Percentiles rank a stretch among this genome's conserved stretches.
Evolutionary conservation across 2,329 filamentous ascomycete genomes (phyloP).

Genomic region (Colletotrichum coccodes): DNA sequence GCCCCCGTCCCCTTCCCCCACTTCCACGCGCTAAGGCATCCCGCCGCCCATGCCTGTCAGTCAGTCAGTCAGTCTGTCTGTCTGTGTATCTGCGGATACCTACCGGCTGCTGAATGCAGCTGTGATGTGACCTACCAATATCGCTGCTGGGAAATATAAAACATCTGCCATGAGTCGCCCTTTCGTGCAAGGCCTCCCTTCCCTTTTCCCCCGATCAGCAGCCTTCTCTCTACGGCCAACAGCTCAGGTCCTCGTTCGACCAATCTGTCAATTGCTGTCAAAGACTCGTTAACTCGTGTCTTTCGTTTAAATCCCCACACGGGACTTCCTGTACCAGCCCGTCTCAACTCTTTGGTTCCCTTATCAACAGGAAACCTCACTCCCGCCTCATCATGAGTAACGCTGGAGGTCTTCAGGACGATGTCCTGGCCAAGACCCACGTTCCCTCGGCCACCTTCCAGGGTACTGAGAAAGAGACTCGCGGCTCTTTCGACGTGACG

Average conservation of each 20-base stretch:
- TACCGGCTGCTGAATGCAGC: constrained; percentile 29
- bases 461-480: constrained; percentile 35
- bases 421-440: constrained; percentile 36
- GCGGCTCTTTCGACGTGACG: constrained; percentile 36
- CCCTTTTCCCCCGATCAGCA: constrained; percentile 16
- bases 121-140: constrained; percentile 17
- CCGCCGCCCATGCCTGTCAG: too few relatives aligned
- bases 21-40: constrained; percentile 17
- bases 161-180: constrained; percentile 6
- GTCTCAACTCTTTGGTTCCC: neutral
- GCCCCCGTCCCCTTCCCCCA: neutral
- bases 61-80: too few relatives aligned
- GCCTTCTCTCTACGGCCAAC: constrained; percentile 16
- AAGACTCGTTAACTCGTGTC: constrained; percentile 34
- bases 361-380: neutral
- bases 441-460: constrained; percentile 32
- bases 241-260: constrained; percentile 20
- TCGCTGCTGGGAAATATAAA: constrained; percentile 29
- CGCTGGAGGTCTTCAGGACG: constrained; percentile 32
- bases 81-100: constrained; percentile 26
- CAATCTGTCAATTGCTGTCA: constrained; percentile 27
- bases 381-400: constrained; percentile 33
- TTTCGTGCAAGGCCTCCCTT: neutral
- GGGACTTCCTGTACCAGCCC: neutral
- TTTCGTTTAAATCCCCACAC: constrained; percentile 7